Percentiles rank a stretch among this genome's conserved stretches.
These are phyloP conservation scores for Xylariaceae sp. DNA, from an alignment of 2,329 filamentous ascomycete species.

Conservation along the genomic window DNA sequence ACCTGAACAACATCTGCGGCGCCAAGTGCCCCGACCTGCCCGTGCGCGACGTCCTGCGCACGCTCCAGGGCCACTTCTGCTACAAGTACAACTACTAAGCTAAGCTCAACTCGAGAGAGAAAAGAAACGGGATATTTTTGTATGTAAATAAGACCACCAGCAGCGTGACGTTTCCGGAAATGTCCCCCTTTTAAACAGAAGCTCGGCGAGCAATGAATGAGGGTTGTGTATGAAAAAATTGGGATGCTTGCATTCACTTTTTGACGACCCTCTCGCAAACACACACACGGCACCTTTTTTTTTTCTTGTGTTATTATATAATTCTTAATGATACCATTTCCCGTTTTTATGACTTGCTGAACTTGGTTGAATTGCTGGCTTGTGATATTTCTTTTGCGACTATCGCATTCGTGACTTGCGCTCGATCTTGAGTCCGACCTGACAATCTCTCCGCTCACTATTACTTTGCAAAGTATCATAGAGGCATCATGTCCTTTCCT, in stretches of 20 bases:
- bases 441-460: too few species aligned
- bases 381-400: neutral
- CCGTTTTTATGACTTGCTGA: neutral
- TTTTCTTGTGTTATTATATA: constrained; percentile 6
- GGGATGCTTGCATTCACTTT: too few species aligned
- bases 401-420: too few species aligned
- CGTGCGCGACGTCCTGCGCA: constrained; percentile 27
- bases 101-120: too few species aligned
- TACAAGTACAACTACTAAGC: constrained; percentile 30
- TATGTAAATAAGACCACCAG: neutral
- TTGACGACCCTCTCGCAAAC: too few species aligned
- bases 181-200: neutral
- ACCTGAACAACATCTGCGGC: constrained; percentile 26
- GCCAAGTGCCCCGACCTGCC: constrained; percentile 28
- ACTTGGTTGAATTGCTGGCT: neutral
- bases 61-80: constrained; percentile 27
- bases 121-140: neutral
- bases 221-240: too few species aligned
- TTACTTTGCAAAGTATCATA: too few species aligned
- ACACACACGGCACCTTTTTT: neutral
- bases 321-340: constrained; percentile 22
- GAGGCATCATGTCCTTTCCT: too few species aligned
- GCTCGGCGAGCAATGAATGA: neutral
- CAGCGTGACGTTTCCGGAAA: constrained; percentile 6
- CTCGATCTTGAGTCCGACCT: too few species aligned